Base-by-base conservation (phyloP, 2,329 filamentous ascomycete species). In the Talaromyces pinophilus region DNA sequence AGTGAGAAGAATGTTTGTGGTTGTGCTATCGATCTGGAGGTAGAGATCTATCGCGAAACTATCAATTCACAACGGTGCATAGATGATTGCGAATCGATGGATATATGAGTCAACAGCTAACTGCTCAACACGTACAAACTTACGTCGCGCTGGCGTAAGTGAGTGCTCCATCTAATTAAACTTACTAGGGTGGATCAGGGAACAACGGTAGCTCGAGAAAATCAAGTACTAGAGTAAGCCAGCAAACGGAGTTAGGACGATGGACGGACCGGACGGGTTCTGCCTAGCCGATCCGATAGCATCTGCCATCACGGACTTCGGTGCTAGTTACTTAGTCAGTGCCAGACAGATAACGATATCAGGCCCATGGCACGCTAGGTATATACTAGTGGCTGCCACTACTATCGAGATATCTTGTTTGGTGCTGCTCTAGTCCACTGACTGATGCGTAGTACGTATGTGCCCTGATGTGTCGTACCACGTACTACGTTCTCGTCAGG, bases 341-440 rank as follows among this genome's bases (percentile, higher is more conserved):
- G 44, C 48, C 48, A 38, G 33, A 13, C 17, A 19, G 30, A 38
- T 25, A 38, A 57, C 52, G 30, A 25, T 25, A 33, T 55, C 15
- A 55, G 55, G 30, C 33, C 55, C 55, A 28, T 25, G 19, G 22
- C 38, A 11, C 57, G 40, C 57, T 25, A 40, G 35, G 10, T 30
- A 60, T 2, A 44, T 55, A 54, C 7, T 54, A 25, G 25, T 25
- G 3, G 25, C 25, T 25, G 25, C 25, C 25, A 19, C 57, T 30
- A 60, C 30, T 33, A 46, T 60, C 22, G 22, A 59, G 57, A 60
- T 60, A 60, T 60, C 57, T 60, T 60, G 57, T 60, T 60, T 60
- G 38, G 57, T 30, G 57, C 57, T 60, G 57, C 15, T 40, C 57
- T 59, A 44, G 38, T 46, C 38, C 38, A 25, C n/a, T 57, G 13